Percentiles rank a stretch among this genome's conserved stretches.
Evolutionary conservation across 73 alveolate genomes (phyloP).

Genomic region (Stentor roeselii): DNA sequence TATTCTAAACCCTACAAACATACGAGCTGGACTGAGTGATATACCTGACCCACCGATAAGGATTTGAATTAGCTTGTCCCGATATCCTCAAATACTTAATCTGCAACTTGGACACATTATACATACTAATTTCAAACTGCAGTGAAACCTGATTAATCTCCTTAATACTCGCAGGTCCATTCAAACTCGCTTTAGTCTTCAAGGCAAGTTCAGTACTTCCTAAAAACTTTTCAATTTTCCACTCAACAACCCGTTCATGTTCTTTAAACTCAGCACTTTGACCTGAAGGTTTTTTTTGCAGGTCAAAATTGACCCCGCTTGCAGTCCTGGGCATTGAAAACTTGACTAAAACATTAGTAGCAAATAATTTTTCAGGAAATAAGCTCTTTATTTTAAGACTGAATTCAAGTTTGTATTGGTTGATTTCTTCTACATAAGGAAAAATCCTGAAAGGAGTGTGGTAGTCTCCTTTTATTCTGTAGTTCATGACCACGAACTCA

Average conservation of each 20-base stretch:
- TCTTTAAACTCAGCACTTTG: slow-evolving; percentile 57
- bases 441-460: slow-evolving; percentile 90
- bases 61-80: slow-evolving; percentile 51
- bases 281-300: slow-evolving; percentile 41
- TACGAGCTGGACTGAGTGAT: slow-evolving; percentile 77
- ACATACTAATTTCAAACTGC: slow-evolving; percentile 97
- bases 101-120: slow-evolving; percentile 92
- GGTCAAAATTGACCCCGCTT: slow-evolving; percentile 52
- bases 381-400: slow-evolving; percentile 71
- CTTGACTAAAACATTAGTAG: slow-evolving; percentile 51
- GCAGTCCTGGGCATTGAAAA: slow-evolving; percentile 72
- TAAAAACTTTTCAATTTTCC: slow-evolving; percentile 65
- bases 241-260: slow-evolving; percentile 53
- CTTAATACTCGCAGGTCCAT: slow-evolving; percentile 33
- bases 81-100: slow-evolving; percentile 77
- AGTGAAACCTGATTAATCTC: slow-evolving; percentile 88
- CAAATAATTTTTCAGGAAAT: slow-evolving; percentile 64
- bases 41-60: slow-evolving; percentile 81
- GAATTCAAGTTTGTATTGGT: slow-evolving; percentile 79
- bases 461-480: slow-evolving; percentile 93
- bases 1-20: slow-evolving; percentile 47
- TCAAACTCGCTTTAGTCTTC: slow-evolving; percentile 34
- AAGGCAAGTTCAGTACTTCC: slow-evolving; percentile 73
- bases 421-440: slow-evolving; percentile 68
- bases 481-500: slow-evolving; percentile 97